Evolutionary conservation across 345 rosid species (phyloP), one percentile per base, ranked within the genome.

Genomic region (Cardamine occulta): DNA sequence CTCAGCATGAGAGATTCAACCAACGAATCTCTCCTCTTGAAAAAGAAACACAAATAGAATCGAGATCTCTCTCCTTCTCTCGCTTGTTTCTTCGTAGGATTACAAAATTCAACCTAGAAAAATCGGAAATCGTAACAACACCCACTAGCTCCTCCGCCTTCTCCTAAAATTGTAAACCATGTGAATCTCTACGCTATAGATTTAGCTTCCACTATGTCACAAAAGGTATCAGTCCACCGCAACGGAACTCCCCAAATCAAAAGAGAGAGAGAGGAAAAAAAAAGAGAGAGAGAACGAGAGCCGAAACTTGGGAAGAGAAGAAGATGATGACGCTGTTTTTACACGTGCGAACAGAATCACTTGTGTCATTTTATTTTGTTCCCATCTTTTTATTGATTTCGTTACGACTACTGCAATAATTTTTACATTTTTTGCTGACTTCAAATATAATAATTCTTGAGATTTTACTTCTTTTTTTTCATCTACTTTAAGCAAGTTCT

Each of bases 251-350:
- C 54, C 66, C 75, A 64, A 65, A 64, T 70, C 72, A 61, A 64
- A 75, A 48, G 60, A 23, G 23, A 23, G 23, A 39, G 8, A 55
- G 4, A 40, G 1, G 14, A 35, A 48, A 44, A 49, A 40, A 21
- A 17, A 48, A 48, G 80, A 4, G 66, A 53, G 66, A 53, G 35
- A 61, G 23, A 21, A 21, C 23, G 23, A 21, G 23, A 21, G 74
- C 74, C 49, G 70, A 68, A 76, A 76, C 74, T 76, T 60, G 39
- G 74, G 79, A 51, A 76, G 74, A 77, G 81, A 56, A 65, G 73
- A 57, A 77, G 76, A 72, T 71, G 80, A 77, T 78, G 73, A 78
- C 73, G 73, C 62, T 78, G 15, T 3, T 42, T 70, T 71, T 24
- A 72, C 76, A 78, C 77, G 81, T 71, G 81, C 35, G 51, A 72